Evolutionary conservation across 495 filamentous ascomycete species (phyloP), one percentile per base, ranked within the genome.

Genomic region (Amniculicola lignicola): DNA sequence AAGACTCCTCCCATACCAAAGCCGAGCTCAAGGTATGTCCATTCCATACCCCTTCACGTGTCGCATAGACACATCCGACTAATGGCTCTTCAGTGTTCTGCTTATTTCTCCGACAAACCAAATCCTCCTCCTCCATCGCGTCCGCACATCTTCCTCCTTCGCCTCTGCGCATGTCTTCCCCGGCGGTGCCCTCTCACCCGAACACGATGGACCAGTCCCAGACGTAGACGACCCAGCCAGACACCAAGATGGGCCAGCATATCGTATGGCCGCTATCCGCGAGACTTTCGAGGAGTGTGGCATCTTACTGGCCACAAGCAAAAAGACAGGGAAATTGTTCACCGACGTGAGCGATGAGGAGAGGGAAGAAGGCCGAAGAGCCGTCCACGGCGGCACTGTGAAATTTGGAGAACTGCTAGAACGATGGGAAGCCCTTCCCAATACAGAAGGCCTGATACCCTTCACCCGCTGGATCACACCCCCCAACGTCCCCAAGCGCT

Each of bases 201-300:
- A 81, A 36, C 83, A 89, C 53, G 89, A 95, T 53, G 88, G 84
- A 6, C 56, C 70, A 0, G 74, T 83, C 23, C 81, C 82, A 4
- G 63, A 68, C 0, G 65, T 74, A 0, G 72, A 76, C 4, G 65
- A 70, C 29, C 57, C 63, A 0, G 67, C 68, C n/a, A 66, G 82
- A 11, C 88, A 94, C 67, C 66, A 76, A 5, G 89, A 95, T 66
- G 79, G 79, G 3, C 65, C 72, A 15, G 77, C 77, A 5, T 96
- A 95, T 61, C 75, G 90, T 10, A 69, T 86, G 12, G 90, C 82
- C 19, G 93, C 92, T 0, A 82, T 97, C 47, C 77, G 92, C 2
- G 92, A 97, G 73, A 87, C 89, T 1, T 96, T 98, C 65, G 93
- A 98, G 66, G 93, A 97, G 69, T 90, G 87, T 58, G 93, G 93